These are phyloP conservation scores for Euphorbia lathyris DNA, from an alignment of 345 rosid genomes.

Conservation along the genomic window DNA sequence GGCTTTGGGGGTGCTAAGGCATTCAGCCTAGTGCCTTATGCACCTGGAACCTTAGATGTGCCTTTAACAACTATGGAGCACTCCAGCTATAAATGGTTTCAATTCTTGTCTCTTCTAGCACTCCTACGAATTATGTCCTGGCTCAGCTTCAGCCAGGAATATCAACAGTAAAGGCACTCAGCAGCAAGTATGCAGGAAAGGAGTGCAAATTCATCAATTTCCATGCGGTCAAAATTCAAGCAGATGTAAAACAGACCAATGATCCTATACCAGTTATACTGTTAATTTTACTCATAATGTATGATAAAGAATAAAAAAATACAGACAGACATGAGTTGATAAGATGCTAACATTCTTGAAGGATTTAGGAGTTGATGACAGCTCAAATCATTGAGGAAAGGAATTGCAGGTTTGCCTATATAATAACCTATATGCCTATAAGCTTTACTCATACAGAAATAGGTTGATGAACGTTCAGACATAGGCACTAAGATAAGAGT, in stretches of 20 bases:
- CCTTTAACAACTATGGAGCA: no score
- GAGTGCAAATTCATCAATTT: neutral
- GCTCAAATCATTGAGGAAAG: conserved; percentile 14
- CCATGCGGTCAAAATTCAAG: neutral
- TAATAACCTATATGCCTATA: neutral
- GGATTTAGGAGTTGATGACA: conserved; percentile 24
- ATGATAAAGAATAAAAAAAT: neutral
- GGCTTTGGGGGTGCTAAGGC: no score
- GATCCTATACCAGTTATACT: no score
- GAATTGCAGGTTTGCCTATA: neutral
- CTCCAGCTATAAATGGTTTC: no score
- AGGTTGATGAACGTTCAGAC: conserved; percentile 12
- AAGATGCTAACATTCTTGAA: conserved; percentile 1
- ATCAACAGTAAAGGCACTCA: neutral
- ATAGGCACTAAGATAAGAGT: conserved; percentile 5
- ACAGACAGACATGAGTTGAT: neutral
- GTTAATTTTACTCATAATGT: neutral
- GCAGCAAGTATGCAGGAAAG: neutral
- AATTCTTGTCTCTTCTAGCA: no score
- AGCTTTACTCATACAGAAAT: neutral
- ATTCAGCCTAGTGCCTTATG: no score
- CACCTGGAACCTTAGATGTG: no score
- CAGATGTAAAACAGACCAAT: neutral
- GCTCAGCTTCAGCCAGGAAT: no score
- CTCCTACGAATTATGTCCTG: no score